These are phyloP conservation scores for Vaccinium myrtillus DNA, from an alignment of 148 eudicot species.

Conservation along the genomic window DNA sequence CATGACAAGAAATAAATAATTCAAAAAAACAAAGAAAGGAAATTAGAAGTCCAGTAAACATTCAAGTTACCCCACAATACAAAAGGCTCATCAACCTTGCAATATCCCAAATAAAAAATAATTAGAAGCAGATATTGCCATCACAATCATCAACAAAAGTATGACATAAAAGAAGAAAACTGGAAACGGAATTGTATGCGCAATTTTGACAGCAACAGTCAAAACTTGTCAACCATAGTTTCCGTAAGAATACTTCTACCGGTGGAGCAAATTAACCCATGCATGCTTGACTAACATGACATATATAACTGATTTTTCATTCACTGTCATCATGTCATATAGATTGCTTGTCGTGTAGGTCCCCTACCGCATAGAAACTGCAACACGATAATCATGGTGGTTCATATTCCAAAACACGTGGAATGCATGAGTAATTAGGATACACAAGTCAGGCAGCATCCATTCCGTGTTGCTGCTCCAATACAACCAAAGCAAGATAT, in stretches of 20 bases:
- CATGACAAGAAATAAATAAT: background rate
- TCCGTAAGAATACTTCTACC: background rate
- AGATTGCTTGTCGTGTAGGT: background rate
- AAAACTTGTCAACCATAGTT: background rate
- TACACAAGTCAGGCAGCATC: constrained; percentile 90
- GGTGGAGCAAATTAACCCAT: background rate
- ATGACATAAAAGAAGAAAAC: background rate
- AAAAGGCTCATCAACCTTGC: background rate
- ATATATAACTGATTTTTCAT: background rate
- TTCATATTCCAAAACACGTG: background rate
- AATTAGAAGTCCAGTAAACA: background rate
- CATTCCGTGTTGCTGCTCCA: constrained; percentile 72
- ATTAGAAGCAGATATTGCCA: background rate
- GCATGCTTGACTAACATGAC: background rate
- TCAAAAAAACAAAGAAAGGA: background rate
- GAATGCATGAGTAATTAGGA: constrained; percentile 43
- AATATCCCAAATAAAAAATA: background rate
- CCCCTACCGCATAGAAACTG: background rate
- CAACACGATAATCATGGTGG: background rate
- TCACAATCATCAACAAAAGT: background rate
- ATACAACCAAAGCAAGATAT: constrained; percentile 85
- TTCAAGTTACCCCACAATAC: background rate
- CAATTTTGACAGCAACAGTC: background rate
- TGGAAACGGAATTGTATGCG: background rate
- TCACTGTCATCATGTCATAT: background rate